Percentiles rank a stretch among this genome's conserved stretches.
These are phyloP conservation scores for Suhomyces bribrorum DNA, from an alignment of 1,139 yeast species.

Conservation along the genomic window DNA sequence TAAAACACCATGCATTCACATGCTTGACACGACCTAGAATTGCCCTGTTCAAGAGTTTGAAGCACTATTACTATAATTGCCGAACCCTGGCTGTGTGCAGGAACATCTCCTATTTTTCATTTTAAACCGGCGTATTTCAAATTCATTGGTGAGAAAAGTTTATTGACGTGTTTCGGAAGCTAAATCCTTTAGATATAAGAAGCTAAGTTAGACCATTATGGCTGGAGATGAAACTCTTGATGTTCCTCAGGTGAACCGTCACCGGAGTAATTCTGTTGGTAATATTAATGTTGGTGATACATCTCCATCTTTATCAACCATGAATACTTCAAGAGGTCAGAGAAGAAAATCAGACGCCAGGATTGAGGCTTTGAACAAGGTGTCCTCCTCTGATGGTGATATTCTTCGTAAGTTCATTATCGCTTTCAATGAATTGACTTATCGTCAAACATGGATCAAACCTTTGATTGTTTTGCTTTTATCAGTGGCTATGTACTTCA, in stretches of 20 bases:
- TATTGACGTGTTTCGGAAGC: neutral
- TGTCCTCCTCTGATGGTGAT: conserved; percentile 40
- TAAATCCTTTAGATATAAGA: neutral
- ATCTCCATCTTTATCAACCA: conserved; percentile 52
- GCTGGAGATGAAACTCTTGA: conserved; percentile 7
- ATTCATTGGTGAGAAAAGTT: neutral
- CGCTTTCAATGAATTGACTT: conserved; percentile 60
- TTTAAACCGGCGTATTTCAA: neutral
- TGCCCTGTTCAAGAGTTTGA: neutral
- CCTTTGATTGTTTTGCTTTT: conserved; percentile 55
- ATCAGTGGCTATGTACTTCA: conserved; percentile 41
- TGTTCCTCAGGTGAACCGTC: conserved; percentile 23
- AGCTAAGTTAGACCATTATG: conserved; percentile 5
- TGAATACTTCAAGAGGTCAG: conserved; percentile 40
- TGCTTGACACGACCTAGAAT: neutral
- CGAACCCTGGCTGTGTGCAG: neutral
- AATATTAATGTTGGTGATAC: conserved; percentile 59
- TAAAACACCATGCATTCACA: neutral
- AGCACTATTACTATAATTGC: neutral
- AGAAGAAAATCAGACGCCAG: conserved; percentile 38
- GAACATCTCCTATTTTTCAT: neutral
- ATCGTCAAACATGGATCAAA: conserved; percentile 77
- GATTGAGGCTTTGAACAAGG: conserved; percentile 29
- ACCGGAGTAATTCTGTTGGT: conserved; percentile 60
- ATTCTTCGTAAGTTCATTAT: conserved; percentile 52